Conservation (phyloP, 2,329 filamentous ascomycete genomes). For the Cordyceps militaris region DNA sequence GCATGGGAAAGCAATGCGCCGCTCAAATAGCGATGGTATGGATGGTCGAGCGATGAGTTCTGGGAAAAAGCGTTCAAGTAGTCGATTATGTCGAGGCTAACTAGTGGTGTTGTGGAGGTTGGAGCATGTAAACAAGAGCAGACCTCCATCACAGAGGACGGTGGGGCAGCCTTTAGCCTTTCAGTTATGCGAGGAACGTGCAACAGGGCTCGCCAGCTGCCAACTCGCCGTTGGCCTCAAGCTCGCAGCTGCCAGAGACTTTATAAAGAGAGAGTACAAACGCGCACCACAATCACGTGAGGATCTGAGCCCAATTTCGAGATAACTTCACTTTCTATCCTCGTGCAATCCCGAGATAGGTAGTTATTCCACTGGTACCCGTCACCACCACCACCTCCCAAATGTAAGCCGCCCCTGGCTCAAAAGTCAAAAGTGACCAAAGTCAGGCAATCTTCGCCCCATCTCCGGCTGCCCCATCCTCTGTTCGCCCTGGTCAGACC, state of each 20-base stretch:
- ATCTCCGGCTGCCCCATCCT: conserved; percentile 5
- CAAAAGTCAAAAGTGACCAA: background rate
- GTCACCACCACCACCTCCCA: background rate
- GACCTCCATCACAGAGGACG: background rate
- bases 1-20: background rate
- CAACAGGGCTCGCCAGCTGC: background rate
- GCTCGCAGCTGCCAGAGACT: background rate
- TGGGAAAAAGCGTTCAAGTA: background rate
- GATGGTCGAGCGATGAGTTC: conserved; percentile 8
- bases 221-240: background rate
- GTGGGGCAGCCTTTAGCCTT: conserved; percentile 3
- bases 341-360: background rate
- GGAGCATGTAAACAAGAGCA: conserved; percentile 2
- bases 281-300: conserved; percentile 9
- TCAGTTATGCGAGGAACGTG: background rate
- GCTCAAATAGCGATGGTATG: conserved; percentile 13
- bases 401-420: conserved; percentile 5
- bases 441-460: conserved; percentile 13
- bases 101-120: too few relatives aligned
- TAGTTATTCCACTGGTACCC: background rate
- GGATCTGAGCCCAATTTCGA: background rate
- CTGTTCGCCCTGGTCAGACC: background rate
- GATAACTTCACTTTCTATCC: background rate
- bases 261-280: background rate
- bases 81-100: background rate